phyloP scores from a whole-genome alignment of 495 filamentous ascomycete species.

The Trichocladium uniseriatum region DNA sequence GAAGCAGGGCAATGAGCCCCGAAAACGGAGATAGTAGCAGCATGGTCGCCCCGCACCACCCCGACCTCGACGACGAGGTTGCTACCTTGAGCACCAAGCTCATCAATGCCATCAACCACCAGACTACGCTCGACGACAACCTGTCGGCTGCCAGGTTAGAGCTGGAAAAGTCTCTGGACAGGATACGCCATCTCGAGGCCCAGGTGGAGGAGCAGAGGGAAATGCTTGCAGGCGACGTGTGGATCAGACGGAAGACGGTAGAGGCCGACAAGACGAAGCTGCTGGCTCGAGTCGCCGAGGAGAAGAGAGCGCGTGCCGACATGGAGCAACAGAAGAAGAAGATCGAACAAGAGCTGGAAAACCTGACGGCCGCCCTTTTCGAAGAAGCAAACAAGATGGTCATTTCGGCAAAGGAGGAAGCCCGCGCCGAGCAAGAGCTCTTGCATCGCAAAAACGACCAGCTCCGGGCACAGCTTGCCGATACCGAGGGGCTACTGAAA shows the following conservation, averaged over 20 bases:
- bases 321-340: constrained; percentile 63
- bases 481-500: constrained; percentile 70
- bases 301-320: constrained; percentile 60
- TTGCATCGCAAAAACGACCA: constrained; percentile 31
- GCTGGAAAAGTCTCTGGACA: constrained; percentile 61
- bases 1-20: constrained; percentile 34
- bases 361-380: constrained; percentile 79
- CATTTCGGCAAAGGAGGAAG: constrained; percentile 45
- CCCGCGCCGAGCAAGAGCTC: constrained; percentile 26
- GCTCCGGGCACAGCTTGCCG: constrained; percentile 42
- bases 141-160: constrained; percentile 75
- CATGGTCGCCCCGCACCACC: constrained; percentile 40
- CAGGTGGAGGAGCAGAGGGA: constrained; percentile 38
- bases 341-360: constrained; percentile 72
- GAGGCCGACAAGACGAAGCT: constrained; percentile 36
- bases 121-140: constrained; percentile 84
- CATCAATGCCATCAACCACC: constrained; percentile 94
- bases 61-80: constrained; percentile 80
- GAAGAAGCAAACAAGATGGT: constrained; percentile 98
- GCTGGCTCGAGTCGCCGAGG: constrained; percentile 42
- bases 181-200: constrained; percentile 58
- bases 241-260: constrained; percentile 49
- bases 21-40: constrained; percentile 16
- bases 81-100: constrained; percentile 88
- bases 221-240: constrained; percentile 59